These are phyloP conservation scores for Teunomyces cretensis DNA, from an alignment of 805 yeast species.

Conservation along the genomic window DNA sequence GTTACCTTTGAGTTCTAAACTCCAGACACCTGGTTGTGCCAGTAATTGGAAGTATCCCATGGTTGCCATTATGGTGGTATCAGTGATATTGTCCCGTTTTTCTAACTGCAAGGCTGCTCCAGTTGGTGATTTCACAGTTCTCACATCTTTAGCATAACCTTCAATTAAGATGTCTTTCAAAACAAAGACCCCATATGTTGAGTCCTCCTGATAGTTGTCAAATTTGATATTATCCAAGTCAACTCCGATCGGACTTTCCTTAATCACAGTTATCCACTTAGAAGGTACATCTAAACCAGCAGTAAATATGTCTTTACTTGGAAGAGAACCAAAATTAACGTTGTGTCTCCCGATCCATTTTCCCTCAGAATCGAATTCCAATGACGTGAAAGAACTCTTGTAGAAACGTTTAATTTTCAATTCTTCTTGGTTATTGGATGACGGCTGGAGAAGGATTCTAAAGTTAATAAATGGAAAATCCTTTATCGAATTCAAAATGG, in stretches of 20 bases:
- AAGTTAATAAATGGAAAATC: slow-evolving; percentile 51
- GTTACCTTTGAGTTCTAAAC: slow-evolving; percentile 41
- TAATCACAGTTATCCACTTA: slow-evolving; percentile 65
- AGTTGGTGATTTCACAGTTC: slow-evolving; percentile 40
- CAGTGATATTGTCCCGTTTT: slow-evolving; percentile 27
- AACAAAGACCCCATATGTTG: slow-evolving; percentile 46
- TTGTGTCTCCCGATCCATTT: slow-evolving; percentile 15
- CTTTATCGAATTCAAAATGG: slow-evolving; percentile 42
- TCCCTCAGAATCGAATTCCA: slow-evolving; percentile 31
- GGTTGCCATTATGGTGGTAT: slow-evolving; percentile 73
- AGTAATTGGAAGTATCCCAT: slow-evolving; percentile 82
- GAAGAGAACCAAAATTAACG: slow-evolving; percentile 47
- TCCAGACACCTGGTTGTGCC: slow-evolving; percentile 71
- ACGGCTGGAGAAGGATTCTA: slow-evolving; percentile 60
- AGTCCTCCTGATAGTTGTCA: slow-evolving; percentile 35
- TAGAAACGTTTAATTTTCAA: slow-evolving; percentile 61
- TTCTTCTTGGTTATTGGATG: slow-evolving; percentile 33
- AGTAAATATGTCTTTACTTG: slow-evolving; percentile 49
- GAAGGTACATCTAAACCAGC: slow-evolving; percentile 59
- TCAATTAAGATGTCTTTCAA: slow-evolving; percentile 63
- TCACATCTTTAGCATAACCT: slow-evolving; percentile 59
- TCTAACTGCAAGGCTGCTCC: slow-evolving; percentile 51
- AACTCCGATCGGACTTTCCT: slow-evolving; percentile 33
- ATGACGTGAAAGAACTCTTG: slow-evolving; percentile 40
- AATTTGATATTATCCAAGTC: slow-evolving; percentile 65